Conservation (phyloP, 805 yeast genomes). For the Spathaspora passalidarum region DNA sequence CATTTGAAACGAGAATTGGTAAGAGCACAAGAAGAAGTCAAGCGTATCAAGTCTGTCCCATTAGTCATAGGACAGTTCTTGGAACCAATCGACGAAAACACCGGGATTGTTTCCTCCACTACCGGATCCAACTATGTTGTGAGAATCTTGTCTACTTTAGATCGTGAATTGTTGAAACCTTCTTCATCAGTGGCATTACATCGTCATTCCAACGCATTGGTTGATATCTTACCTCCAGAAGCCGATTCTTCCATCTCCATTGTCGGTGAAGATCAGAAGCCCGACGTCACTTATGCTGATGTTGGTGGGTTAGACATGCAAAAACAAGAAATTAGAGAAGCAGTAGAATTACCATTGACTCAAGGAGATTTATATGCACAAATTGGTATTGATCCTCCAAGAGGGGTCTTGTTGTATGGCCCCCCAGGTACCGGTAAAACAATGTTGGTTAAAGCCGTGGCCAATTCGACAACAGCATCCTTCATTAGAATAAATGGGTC, state of each 20-base stretch:
- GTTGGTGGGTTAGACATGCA: slow-evolving; percentile 99
- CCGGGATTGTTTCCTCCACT: slow-evolving; percentile 95
- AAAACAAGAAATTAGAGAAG: slow-evolving; percentile 97
- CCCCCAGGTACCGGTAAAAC: slow-evolving; percentile 99
- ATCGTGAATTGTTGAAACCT: slow-evolving; percentile 90
- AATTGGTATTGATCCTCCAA: slow-evolving; percentile 98
- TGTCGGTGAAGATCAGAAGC: slow-evolving; percentile 90
- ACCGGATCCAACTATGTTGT: slow-evolving; percentile 98
- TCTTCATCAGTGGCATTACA: slow-evolving; percentile 95
- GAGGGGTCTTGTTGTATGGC: slow-evolving; percentile 97
- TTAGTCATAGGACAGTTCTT: slow-evolving; percentile 96
- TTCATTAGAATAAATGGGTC: slow-evolving; percentile 97
- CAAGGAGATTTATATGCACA: slow-evolving; percentile 95
- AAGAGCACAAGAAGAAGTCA: slow-evolving; percentile 98
- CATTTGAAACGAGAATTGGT: slow-evolving; percentile 91
- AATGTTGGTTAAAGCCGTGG: slow-evolving; percentile 98
- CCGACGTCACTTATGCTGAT: slow-evolving; percentile 91
- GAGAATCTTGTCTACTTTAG: slow-evolving; percentile 88
- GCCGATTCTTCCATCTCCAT: slow-evolving; percentile 96
- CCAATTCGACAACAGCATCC: slow-evolving; percentile 92
- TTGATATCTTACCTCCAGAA: slow-evolving; percentile 97
- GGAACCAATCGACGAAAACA: slow-evolving; percentile 94
- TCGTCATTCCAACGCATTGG: slow-evolving; percentile 97
- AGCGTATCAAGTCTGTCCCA: slow-evolving; percentile 95
- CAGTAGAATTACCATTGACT: slow-evolving; percentile 93